phyloP scores from a whole-genome alignment of 73 alveolate genomes.

The Tetrahymena malaccensis region DNA sequence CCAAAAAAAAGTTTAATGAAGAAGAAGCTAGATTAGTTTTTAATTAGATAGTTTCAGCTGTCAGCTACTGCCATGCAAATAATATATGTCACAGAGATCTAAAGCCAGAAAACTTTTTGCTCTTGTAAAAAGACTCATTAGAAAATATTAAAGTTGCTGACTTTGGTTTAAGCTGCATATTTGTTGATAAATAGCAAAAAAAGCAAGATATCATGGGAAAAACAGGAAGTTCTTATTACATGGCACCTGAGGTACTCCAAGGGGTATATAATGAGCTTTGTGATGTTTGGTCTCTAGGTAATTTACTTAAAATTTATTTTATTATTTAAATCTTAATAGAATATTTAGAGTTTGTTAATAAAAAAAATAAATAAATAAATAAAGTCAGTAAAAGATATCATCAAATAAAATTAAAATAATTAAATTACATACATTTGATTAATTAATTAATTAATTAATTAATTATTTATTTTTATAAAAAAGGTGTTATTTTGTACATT shows the following conservation, averaged over 20 bases:
- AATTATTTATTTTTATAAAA: no score
- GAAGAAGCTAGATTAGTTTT: conserved; percentile 50
- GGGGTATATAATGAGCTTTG: conserved; percentile 61
- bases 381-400: background rate
- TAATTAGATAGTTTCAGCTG: conserved; percentile 30
- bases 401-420: background rate
- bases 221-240: conserved; percentile 59
- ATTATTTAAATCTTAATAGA: no score
- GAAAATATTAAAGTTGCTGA: conserved; percentile 49
- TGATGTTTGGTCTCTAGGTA: conserved; percentile 48
- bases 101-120: conserved; percentile 64
- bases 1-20: conserved; percentile 45
- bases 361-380: no score
- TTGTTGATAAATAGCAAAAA: conserved; percentile 29
- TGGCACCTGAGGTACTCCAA: conserved; percentile 58
- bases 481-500: conserved; percentile 58
- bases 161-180: conserved; percentile 55
- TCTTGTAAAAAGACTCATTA: conserved; percentile 40
- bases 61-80: conserved; percentile 57
- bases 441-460: background rate
- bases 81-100: conserved; percentile 68
- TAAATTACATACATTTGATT: background rate
- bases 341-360: no score
- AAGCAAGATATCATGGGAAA: conserved; percentile 42
- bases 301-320: no score